phyloP scores from a whole-genome alignment of 23 red algal species.

The Cyanidioschyzon merolae region DNA sequence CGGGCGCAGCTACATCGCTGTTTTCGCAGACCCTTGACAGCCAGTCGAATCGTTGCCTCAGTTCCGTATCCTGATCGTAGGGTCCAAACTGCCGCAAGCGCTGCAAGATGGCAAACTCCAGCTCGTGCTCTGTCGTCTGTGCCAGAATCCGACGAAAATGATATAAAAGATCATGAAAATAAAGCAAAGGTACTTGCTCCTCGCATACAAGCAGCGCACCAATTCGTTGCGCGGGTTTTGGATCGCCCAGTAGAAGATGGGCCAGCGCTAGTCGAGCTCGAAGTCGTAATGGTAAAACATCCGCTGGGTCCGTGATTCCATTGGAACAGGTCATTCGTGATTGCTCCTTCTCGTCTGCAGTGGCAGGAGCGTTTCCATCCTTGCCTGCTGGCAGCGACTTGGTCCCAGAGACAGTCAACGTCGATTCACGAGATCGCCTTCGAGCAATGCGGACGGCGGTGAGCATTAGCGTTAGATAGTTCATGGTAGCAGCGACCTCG shows the following conservation, averaged over 20 bases:
- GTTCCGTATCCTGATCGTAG: background rate
- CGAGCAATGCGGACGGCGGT: background rate
- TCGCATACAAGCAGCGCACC: background rate
- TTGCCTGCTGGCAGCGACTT: no score
- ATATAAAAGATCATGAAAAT: conserved; percentile 2
- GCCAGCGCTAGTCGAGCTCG: background rate
- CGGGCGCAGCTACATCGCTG: no score
- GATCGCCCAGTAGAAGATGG: conserved; percentile 1
- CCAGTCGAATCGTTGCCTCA: background rate
- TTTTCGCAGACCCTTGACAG: background rate
- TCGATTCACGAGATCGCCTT: background rate
- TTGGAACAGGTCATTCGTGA: background rate
- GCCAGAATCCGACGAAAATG: background rate
- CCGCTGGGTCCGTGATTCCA: background rate
- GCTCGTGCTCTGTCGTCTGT: background rate
- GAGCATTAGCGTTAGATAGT: background rate
- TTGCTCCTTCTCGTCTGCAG: background rate
- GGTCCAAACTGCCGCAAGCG: background rate
- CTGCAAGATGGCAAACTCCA: background rate
- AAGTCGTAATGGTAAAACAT: background rate
- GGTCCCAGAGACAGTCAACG: background rate
- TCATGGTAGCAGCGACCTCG: background rate
- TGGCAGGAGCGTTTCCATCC: no score
- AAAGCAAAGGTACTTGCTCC: background rate
- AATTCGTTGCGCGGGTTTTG: background rate